Evolutionary conservation across 2,329 filamentous ascomycete genomes (phyloP), one percentile per base, ranked within the genome.

Genomic region (Colletotrichum kahawae): DNA sequence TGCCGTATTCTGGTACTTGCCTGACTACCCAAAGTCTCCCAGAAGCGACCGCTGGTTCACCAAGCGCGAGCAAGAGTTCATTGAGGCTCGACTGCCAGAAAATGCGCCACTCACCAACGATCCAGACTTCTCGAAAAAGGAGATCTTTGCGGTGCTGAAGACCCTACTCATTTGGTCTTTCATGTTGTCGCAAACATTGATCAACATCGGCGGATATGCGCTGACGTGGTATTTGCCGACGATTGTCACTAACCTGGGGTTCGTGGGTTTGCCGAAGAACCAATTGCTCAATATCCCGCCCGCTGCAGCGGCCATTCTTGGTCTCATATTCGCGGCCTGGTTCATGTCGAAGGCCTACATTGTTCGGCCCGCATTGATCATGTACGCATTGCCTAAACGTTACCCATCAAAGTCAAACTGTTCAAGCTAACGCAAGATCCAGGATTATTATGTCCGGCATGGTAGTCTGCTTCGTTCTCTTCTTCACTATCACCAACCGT

Each of bases 241-340:
- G 1, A 83, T 87, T 36, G 84, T 84, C 10, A 86, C 85, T 0
- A 82, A 81, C 43, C 80, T 87, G 1, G 85, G 85, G 7, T 87
- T 87, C 70, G 83, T 83, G 4, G 79, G 79, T 2, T 79, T 87
- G 18, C 86, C 85, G 1, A 79, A 82, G 27, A 88, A 88, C 74
- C 85, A 87, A 70, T 78, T 88, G 7, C 81, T 87, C 9, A 86
- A 87, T 88, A 87, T 88, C n/a, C 85, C 86, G 0, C 86, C 86
- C 1, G 85, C 86, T 36, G 85, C 83, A 6, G 84, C 83, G 2
- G 83, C 83, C 1, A 82, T 88, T 3, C 74, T 84, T 0, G 81
- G 83, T 1, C 83, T 86, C 29, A 81, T 87, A 4, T 81, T 87
- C 27, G 84, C 82, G 0, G 84, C 83, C 3, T 84, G 84, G 77